phyloP scores from a whole-genome alignment of 169 alveolate genomes.

The Eimeria tenella region DNA sequence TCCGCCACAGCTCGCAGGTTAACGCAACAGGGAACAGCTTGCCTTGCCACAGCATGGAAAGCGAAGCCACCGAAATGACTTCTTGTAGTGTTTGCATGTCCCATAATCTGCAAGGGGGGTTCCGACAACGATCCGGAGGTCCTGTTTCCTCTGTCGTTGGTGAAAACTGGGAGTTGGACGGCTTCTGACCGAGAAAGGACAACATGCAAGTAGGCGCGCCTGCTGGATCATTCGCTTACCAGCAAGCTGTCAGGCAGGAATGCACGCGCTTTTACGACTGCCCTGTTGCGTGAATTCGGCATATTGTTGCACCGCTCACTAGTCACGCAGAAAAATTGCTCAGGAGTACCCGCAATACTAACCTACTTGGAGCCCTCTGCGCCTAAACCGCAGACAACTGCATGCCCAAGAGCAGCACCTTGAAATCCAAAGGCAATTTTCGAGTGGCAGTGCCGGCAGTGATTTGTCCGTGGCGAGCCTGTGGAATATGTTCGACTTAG shows the following conservation, averaged over 20 bases:
- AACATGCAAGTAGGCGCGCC: not conserved
- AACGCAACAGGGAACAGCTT: not conserved
- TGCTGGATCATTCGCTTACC: too few species aligned
- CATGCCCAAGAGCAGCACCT: conserved; percentile 60
- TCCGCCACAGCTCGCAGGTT: not conserved
- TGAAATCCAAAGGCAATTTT: conserved; percentile 57
- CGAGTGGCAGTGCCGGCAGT: conserved; percentile 79
- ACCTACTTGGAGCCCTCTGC: conserved; percentile 12
- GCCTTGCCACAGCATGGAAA: conserved; percentile 93
- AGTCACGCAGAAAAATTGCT: too few species aligned
- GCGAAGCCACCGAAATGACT: conserved; percentile 92
- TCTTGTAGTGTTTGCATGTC: conserved; percentile 91
- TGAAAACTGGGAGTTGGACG: conserved; percentile 14
- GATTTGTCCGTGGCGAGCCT: conserved; percentile 61
- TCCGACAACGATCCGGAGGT: conserved; percentile 81
- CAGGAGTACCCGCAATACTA: not conserved
- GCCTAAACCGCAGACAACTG: conserved; percentile 47
- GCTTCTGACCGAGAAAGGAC: not conserved
- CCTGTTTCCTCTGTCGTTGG: conserved; percentile 64
- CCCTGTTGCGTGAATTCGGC: too few species aligned
- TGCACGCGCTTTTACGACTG: too few species aligned
- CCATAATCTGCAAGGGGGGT: conserved; percentile 91
- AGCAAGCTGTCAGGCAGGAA: too few species aligned
- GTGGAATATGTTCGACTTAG: not conserved
- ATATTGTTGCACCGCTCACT: too few species aligned